Evolutionary conservation across 73 alveolate species (phyloP), one percentile per base, ranked within the genome.

Genomic region (Paramecium biaurelia): DNA sequence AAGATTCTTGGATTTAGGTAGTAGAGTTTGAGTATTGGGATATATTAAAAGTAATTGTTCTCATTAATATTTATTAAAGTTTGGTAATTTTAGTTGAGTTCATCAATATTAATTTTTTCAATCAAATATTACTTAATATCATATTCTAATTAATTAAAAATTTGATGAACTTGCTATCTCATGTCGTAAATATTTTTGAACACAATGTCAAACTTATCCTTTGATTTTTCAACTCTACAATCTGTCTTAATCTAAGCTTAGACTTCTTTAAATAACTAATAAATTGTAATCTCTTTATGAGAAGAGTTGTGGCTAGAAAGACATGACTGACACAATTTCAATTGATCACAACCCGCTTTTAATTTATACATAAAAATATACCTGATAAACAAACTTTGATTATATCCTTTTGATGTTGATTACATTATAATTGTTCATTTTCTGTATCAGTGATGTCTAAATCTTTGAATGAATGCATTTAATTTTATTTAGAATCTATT

Each of bases 401-500:
- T 1, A 79, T 79, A 2, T 79, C 72, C 10, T 79, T 79, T 1
- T 45, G 47, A 45, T 79, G 90, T 12, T 15, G 15, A n/a, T 23
- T 30, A 72, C 86, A 72, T 72, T 34, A 38, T 28, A 0, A 30
- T 30, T 21, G 84, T 30, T 63, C 84, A 30, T 30, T 63, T 63
- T 72, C 86, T n/a, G 58, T 72, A 72, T 35, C 59, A 38, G 58
- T 32, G 35, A 35, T 18, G 45, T 72, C 86, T 72, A 72, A 72
- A 72, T 72, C 86, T 72, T 32, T 72, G 45, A 72, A 72, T 72
- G 86, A 72, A 72, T 72, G 58, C 86, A 72, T 72, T 63, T 63
- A 63, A 63, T 32, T 30, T 26, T 63, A 63, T 63, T 32, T 63
- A 30, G 45, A 32, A 63, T 63, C 41, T 63, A 63, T 32, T 63